Percentiles rank a stretch among this genome's conserved stretches.
Conservation (phyloP, 1,139 yeast genomes). For the Suhomyces wounanorum region DNA sequence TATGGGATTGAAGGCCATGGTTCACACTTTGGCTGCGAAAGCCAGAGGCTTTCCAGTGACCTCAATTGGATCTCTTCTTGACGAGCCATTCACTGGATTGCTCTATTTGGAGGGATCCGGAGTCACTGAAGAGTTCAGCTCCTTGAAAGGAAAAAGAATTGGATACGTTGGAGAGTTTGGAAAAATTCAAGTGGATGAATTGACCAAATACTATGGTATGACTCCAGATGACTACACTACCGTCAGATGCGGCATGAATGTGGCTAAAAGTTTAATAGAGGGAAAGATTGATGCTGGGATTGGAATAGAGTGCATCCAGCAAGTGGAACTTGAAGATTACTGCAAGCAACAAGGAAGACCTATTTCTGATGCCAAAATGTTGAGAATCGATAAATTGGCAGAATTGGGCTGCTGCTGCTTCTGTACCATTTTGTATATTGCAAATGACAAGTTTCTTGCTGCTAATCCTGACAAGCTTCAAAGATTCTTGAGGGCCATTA, state of each 20-base stretch:
- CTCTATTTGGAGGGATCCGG: constrained; percentile 55
- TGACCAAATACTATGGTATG: constrained; percentile 58
- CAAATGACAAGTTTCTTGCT: constrained; percentile 52
- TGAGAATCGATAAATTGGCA: constrained; percentile 58
- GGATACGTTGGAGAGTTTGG: constrained; percentile 65
- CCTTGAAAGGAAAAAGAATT: constrained; percentile 54
- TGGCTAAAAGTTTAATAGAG: constrained; percentile 55
- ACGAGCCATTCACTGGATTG: constrained; percentile 61
- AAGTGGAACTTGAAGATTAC: constrained; percentile 58
- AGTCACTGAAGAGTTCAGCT: constrained; percentile 51
- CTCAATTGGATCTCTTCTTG: constrained; percentile 55
- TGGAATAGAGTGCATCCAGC: constrained; percentile 62
- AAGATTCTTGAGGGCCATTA: constrained; percentile 49
- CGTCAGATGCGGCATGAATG: constrained; percentile 64
- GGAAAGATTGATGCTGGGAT: constrained; percentile 60
- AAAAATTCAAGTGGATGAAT: constrained; percentile 58
- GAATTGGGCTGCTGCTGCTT: constrained; percentile 63
- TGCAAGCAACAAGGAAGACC: constrained; percentile 47
- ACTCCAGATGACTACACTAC: constrained; percentile 58
- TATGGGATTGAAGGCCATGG: constrained; percentile 64
- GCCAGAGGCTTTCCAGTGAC: constrained; percentile 62
- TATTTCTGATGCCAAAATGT: constrained; percentile 52
- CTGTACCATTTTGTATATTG: constrained; percentile 58
- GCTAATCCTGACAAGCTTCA: constrained; percentile 50
- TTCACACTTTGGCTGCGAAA: constrained; percentile 60